Evolutionary conservation across 2,329 filamentous ascomycete species (phyloP).

Genomic region (Chrysoporthe cubensis): DNA sequence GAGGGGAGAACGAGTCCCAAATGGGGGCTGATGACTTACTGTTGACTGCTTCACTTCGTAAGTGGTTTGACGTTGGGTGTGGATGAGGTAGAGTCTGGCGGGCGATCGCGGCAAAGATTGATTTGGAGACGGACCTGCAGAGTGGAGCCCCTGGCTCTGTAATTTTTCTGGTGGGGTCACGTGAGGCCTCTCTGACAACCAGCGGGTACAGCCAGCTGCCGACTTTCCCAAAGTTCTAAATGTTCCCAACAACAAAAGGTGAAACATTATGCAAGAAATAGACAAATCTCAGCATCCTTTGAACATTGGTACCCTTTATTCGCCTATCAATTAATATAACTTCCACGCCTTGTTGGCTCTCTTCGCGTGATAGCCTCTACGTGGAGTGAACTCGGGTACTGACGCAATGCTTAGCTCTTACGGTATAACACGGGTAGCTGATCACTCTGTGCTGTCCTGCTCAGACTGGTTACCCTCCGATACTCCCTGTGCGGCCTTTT

Average conservation of each 20-base stretch:
- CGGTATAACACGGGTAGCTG: background rate
- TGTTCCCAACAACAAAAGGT: too few species aligned
- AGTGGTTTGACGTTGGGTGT: constrained; percentile 34
- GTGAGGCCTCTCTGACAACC: constrained; percentile 8
- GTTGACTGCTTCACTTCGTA: constrained; percentile 58
- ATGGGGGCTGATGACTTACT: constrained; percentile 52
- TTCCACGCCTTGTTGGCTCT: background rate
- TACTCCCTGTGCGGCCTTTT: constrained; percentile 24
- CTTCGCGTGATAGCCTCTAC: background rate
- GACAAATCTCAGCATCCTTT: background rate
- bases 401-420: background rate
- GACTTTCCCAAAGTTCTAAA: background rate
- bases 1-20: constrained; percentile 14
- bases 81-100: constrained; percentile 25
- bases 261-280: background rate
- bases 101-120: constrained; percentile 17
- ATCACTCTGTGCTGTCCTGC: background rate
- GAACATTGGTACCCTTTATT: background rate
- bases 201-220: background rate
- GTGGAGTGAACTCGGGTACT: background rate
- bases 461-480: constrained; percentile 17
- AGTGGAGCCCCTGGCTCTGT: constrained; percentile 9
- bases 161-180: constrained; percentile 18
- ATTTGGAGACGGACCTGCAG: constrained; percentile 4
- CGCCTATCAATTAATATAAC: background rate